Base-by-base conservation (phyloP, 306 rosid genomes). In the Malus asiatica region DNA sequence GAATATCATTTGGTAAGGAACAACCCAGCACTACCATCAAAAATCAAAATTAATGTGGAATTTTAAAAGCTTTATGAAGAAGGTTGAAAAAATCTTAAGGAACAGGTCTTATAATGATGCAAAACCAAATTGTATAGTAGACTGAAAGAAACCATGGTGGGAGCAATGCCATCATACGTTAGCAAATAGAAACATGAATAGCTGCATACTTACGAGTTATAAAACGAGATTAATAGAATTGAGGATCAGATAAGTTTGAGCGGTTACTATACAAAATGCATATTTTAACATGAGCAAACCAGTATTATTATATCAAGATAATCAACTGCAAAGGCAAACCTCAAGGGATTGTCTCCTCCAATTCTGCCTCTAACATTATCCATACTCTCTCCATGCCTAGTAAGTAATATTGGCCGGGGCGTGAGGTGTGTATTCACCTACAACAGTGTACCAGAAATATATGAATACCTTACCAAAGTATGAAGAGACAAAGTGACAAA, bases 361-460 rank as follows among this genome's bases (percentile, higher is more conserved):
- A 95, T 92, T 84, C 99, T 87, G 59, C 91, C 97, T 82, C 99
- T 85, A 66, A 95, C 97, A 86, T 95, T 95, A 81, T 95, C 99
- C 87, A 38, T 91, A 85, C 99, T 95, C 85, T 95, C 99, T 71
- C 99, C 99, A 78, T 95, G 99, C 78, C 98, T 88, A 58, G 99
- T 95, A 74, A 95, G 99, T 77, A 95, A 86, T 80, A 95, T 95
- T 72, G 99, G 99, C 64, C 99, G 97, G 12, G 99, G 99, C 1
- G 98, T 95, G 77, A 92, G 97, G 85, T 95, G 99, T 18, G 98
- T 95, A 82, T 95, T 95, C 75, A 95, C 99, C 99, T 95, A 77
- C 76, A 78, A 71, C 59, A 48, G 32, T 67, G 68, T 69, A 70
- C 53, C 19, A 14, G 23, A 81, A 29, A 60, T 57, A 38, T 14